Evolutionary conservation across 2,329 filamentous ascomycete species (phyloP).

Genomic region (Pseudocercospora cruenta): DNA sequence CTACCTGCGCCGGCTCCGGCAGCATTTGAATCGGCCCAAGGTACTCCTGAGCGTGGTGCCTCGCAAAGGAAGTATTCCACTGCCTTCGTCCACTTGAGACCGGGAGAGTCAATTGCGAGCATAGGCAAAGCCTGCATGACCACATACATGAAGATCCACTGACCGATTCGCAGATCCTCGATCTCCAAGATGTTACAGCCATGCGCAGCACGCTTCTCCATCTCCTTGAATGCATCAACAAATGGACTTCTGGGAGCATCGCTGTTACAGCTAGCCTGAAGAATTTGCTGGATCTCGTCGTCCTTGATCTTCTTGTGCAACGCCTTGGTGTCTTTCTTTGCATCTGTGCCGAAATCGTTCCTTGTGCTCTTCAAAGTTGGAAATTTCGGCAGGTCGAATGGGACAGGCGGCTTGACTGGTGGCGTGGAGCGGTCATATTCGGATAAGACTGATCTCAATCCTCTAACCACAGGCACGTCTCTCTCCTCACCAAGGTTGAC

Average conservation of each 20-base stretch:
- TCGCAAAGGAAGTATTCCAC: constrained; percentile 84
- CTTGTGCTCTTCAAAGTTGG: constrained; percentile 70
- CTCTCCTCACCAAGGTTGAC: constrained; percentile 57
- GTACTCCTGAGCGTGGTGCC: constrained; percentile 70
- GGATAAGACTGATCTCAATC: constrained; percentile 75
- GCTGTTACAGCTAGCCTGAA: constrained; percentile 81
- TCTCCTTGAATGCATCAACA: constrained; percentile 69
- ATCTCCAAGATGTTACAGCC: constrained; percentile 69
- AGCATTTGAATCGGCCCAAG: constrained; percentile 67
- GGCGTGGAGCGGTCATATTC: constrained; percentile 90
- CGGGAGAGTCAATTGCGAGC: constrained; percentile 75
- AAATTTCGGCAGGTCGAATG: constrained; percentile 81
- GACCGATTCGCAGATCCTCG: constrained; percentile 70
- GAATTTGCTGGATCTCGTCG: constrained; percentile 73
- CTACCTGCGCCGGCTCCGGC: constrained; percentile 40
- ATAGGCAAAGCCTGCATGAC: constrained; percentile 77
- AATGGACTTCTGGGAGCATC: constrained; percentile 68
- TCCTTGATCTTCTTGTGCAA: constrained; percentile 73
- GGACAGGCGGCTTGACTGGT: constrained; percentile 86
- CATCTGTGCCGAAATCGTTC: constrained; percentile 66
- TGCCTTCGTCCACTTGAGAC: constrained; percentile 67
- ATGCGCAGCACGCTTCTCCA: constrained; percentile 70
- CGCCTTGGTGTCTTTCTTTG: constrained; percentile 75
- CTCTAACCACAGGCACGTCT: constrained; percentile 66
- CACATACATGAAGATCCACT: constrained; percentile 81